Base-by-base conservation (phyloP, 768 basidiomycete species). In the Porphyrellus cyaneotinctus region DNA sequence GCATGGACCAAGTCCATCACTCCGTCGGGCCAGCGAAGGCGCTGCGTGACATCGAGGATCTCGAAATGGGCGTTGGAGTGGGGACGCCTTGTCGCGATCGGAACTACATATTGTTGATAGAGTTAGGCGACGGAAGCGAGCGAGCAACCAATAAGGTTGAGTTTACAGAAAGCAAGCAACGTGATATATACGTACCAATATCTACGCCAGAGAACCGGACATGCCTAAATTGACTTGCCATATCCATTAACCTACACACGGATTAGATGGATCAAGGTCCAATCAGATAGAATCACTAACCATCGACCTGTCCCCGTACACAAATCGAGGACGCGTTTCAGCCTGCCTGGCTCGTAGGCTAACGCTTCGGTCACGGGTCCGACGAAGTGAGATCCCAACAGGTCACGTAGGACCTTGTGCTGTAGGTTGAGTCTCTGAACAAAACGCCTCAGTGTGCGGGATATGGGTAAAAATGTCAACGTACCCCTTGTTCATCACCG, bases 251-350 rank as follows among this genome's bases (percentile, higher is more conserved):
- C 89, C 89, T 91, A 63, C 39, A 47, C 33, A 22, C 24, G 48
- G 52, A 59, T 63, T 61, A 63, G 43, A 42, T 58, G 39, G 30
- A 55, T 57, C 47, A 56, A 47, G 52, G 51, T 43, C 53, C 56
- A 55, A 63, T 51, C 48, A 41, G 46, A 57, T 48, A 46, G 24
- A 43, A 54, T 57, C 47, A 71, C 78, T 49, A 56, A 87, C 89
- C 89, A 92, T 70, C 64, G 70, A 6, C 89, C 89, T 17, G 78
- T 85, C 17, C 89, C 89, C 8, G 84, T 87, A 57, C 89, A 84
- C n/a, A 90, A 61, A 68, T 92, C 89, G 43, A 92, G 74, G 39
- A 76, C 85, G 53, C 76, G 75, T 66, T 72, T 79, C 44, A 71
- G 74, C 51, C 74, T 74, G 38, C 66, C 71, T 6, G 68, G 63